Base-by-base conservation (phyloP, 129 eudicot genomes). In the Rutidosis leptorrhynchoides region DNA sequence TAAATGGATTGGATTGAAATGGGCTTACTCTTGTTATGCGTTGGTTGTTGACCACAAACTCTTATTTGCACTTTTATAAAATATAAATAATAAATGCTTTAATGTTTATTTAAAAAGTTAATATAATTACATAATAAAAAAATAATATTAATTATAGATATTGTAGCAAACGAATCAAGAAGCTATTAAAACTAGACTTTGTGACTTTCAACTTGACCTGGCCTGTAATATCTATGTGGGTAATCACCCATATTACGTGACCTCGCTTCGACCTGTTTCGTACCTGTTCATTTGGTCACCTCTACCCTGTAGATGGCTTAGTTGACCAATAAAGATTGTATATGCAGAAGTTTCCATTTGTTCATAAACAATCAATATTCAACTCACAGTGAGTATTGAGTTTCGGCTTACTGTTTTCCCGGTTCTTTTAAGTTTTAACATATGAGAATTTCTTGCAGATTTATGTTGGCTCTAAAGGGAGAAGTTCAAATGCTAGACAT, bases 401-500 rank as follows among this genome's bases (percentile, higher is more conserved):
- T 23, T 14, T 5, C 53, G 42, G 6, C 4, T 37, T 15, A 37
- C 2, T 23, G 11, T 56, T 40, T 2, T 56, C n/a, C 22, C 35
- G 35, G 23, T 33, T 17, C 43, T 58, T 16, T 0, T 30, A 51
- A 5, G 8, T 19, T 40, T n/a, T 30, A 69, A 56, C 43, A 5
- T 54, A 45, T 17, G 17, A 8, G 35, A 26, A 45, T 11, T 45
- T 59, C 48, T 57, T 74, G 62, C 53, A 74, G 73, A 60, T 54
- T 54, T 72, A 72, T 54, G 54, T 20, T 37, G 62, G 55, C 35
- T 67, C 58, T 3, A 74, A 58, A 24, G 73, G 73, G 62, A 74
- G 73, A 67, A 74, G 35, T 74, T 46, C 54, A 33, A 67, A 74
- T 61, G 29, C 68, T 58, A 74, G 79, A 62, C 70, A 72, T 72